phyloP scores from a whole-genome alignment of 441 rosid species.

The Populus hybrid region DNA sequence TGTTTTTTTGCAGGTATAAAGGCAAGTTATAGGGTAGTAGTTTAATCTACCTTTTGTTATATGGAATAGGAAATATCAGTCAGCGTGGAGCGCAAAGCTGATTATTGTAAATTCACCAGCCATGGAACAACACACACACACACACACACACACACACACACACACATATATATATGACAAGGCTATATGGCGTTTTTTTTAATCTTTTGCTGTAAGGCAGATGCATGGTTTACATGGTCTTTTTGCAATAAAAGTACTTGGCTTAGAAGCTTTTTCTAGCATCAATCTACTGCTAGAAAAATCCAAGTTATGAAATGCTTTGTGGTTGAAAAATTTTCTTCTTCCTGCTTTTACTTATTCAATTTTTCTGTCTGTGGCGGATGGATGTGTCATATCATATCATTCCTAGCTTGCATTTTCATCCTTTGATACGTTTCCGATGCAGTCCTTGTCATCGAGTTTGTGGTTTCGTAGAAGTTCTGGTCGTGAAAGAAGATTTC shows the following conservation, averaged over 20 bases:
- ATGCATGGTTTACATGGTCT: neutral
- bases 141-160: neutral
- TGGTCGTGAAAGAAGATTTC: constrained; percentile 11
- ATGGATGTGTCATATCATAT: neutral
- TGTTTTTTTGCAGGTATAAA: constrained; percentile 28
- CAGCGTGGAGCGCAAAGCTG: constrained; percentile 19
- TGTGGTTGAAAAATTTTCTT: neutral
- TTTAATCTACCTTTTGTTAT: constrained; percentile 18
- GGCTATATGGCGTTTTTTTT: neutral
- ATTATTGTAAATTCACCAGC: constrained; percentile 29
- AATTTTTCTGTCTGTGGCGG: neutral
- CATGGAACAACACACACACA: neutral
- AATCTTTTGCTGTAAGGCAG: neutral
- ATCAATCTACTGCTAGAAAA: neutral
- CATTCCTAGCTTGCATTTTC: neutral
- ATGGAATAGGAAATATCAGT: constrained; percentile 10
- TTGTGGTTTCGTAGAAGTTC: constrained; percentile 12
- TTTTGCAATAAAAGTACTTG: neutral
- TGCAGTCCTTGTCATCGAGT: constrained; percentile 23
- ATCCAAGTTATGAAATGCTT: neutral
- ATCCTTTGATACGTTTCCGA: neutral
- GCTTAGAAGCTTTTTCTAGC: neutral
- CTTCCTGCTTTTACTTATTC: neutral
- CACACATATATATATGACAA: neutral
- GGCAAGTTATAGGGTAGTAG: constrained; percentile 20